A percentile compares a stretch with the other conserved stretches of the same genome.
These are phyloP conservation scores for Nakataea oryzae DNA, from an alignment of 2,329 filamentous ascomycete species.

Conservation along the genomic window DNA sequence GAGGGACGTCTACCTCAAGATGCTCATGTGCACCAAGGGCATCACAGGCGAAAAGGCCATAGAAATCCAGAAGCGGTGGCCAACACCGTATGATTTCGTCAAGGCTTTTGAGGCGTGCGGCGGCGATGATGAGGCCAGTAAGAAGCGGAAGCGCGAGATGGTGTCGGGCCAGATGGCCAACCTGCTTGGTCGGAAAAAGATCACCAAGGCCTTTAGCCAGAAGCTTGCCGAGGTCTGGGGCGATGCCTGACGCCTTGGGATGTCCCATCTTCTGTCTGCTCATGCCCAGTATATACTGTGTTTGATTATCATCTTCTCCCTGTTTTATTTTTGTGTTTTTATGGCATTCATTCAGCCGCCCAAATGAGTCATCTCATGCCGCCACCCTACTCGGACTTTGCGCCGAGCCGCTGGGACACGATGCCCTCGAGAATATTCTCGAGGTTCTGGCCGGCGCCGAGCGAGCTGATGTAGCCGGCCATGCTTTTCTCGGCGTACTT, in stretches of 20 bases:
- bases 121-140: constrained; percentile 25
- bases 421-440: constrained; percentile 66
- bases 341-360: neutral
- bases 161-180: constrained; percentile 45
- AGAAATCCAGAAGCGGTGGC: constrained; percentile 71
- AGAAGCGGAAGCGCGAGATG: constrained; percentile 49
- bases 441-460: constrained; percentile 37
- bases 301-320: neutral
- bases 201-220: constrained; percentile 53
- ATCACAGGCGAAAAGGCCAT: constrained; percentile 69
- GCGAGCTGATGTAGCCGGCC: constrained; percentile 59
- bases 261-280: neutral
- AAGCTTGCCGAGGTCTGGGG: constrained; percentile 68
- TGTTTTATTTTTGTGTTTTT: neutral
- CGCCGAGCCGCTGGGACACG: constrained; percentile 56
- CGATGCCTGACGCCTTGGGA: constrained; percentile 22
- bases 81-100: constrained; percentile 61
- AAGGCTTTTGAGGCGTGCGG: constrained; percentile 54
- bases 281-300: neutral
- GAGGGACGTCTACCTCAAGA: constrained; percentile 68
- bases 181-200: constrained; percentile 57
- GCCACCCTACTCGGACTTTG: constrained; percentile 5
- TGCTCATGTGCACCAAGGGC: constrained; percentile 73
- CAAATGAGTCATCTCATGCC: neutral
- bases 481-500: constrained; percentile 90